Conservation (phyloP, 331 rosid genomes). For the Erythrophleum ivorense region DNA sequence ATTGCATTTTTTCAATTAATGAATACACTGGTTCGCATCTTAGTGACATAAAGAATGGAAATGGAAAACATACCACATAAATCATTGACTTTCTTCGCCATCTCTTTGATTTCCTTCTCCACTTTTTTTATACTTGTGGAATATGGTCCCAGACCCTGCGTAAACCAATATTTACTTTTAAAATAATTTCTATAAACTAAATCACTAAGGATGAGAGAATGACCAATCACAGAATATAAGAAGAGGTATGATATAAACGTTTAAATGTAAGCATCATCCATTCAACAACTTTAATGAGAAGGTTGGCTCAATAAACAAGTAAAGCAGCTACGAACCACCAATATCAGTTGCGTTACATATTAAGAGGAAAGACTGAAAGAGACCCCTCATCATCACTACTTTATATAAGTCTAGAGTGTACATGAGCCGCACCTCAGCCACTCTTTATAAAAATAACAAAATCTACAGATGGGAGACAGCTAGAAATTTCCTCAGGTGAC, state of each 20-base stretch:
- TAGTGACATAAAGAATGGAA: slow-evolving; percentile 10
- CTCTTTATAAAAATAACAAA: neutral
- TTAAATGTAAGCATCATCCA: neutral
- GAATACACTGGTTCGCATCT: neutral
- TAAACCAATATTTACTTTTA: slow-evolving; percentile 20
- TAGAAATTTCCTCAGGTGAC: neutral
- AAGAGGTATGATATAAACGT: neutral
- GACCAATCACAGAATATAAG: neutral
- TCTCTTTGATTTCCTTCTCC: slow-evolving; percentile 90
- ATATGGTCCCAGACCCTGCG: slow-evolving; percentile 96
- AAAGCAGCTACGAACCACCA: slow-evolving; percentile 12
- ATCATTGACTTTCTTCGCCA: slow-evolving; percentile 95
- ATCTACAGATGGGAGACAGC: neutral
- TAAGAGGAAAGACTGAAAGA: slow-evolving; percentile 3
- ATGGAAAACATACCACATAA: slow-evolving; percentile 62
- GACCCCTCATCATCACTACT: neutral
- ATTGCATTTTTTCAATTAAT: neutral
- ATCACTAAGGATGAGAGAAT: slow-evolving; percentile 9
- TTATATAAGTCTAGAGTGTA: neutral
- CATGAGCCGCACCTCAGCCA: slow-evolving; percentile 12
- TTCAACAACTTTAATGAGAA: slow-evolving; percentile 7
- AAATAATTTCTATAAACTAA: neutral
- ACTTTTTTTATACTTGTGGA: slow-evolving; percentile 77
- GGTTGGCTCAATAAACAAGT: neutral
- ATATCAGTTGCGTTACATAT: slow-evolving; percentile 2